A percentile compares a stretch with the other conserved stretches of the same genome.
phyloP scores from a whole-genome alignment of 495 filamentous ascomycete genomes.

The Lasiosphaeria miniovina region DNA sequence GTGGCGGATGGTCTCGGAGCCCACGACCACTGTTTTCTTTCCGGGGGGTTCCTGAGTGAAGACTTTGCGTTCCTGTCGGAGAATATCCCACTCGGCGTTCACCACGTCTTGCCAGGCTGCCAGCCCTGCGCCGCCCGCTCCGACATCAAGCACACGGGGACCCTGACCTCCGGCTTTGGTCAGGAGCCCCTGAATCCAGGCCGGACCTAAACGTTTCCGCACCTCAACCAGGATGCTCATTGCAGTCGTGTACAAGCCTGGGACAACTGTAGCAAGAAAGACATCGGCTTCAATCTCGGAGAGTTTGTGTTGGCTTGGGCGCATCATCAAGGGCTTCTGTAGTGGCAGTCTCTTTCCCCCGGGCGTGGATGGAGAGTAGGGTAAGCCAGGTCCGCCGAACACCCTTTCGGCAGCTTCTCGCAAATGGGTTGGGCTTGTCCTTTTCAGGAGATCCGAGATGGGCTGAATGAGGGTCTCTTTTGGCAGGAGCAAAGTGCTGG shows the following conservation, averaged over 20 bases:
- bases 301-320: constrained; percentile 70
- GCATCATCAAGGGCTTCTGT: constrained; percentile 67
- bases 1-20: constrained; percentile 58
- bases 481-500: constrained; percentile 69
- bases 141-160: constrained; percentile 79
- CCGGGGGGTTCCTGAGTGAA: constrained; percentile 36
- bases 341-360: constrained; percentile 39
- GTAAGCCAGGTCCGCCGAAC: constrained; percentile 73
- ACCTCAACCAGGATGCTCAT: constrained; percentile 77
- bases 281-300: constrained; percentile 82
- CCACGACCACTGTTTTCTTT: constrained; percentile 52
- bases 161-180: constrained; percentile 59
- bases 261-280: constrained; percentile 74
- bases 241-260: constrained; percentile 71
- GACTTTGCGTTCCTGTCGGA: constrained; percentile 50
- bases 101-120: constrained; percentile 82
- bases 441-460: constrained; percentile 60
- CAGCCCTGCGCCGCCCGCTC: constrained; percentile 77
- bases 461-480: constrained; percentile 62
- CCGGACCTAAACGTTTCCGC: constrained; percentile 74
- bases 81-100: constrained; percentile 71
- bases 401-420: constrained; percentile 59
- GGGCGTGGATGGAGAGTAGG: constrained; percentile 58
- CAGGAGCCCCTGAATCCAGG: constrained; percentile 73
- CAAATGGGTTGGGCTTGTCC: constrained; percentile 70